phyloP scores from a whole-genome alignment of 2,329 filamentous ascomycete genomes.

The Pyrenophora graminea region DNA sequence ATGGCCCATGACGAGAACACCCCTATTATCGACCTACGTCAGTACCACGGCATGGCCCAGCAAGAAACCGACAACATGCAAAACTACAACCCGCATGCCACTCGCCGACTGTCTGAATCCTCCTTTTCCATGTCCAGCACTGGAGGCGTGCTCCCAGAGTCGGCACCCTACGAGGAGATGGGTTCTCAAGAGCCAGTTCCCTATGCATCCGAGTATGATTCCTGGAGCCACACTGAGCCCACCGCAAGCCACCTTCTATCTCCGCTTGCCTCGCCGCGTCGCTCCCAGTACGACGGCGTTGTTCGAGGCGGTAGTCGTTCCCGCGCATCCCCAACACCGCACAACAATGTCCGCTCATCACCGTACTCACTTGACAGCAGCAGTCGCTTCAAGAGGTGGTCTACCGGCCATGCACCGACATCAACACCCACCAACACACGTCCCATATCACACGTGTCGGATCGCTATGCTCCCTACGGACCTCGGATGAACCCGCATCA shows the following conservation, averaged over 20 bases:
- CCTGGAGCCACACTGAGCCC: constrained; percentile 68
- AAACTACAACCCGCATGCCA: constrained; percentile 53
- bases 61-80: constrained; percentile 37
- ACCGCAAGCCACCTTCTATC: constrained; percentile 69
- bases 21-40: constrained; percentile 48
- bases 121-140: constrained; percentile 72
- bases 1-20: constrained; percentile 48
- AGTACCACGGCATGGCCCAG: constrained; percentile 40
- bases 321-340: constrained; percentile 72
- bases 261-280: constrained; percentile 73
- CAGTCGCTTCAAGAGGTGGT: constrained; percentile 73
- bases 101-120: constrained; percentile 70
- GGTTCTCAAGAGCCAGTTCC: constrained; percentile 71
- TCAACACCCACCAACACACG: constrained; percentile 64
- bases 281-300: constrained; percentile 57
- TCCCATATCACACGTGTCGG: constrained; percentile 61
- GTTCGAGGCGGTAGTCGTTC: constrained; percentile 64
- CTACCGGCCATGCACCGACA: constrained; percentile 64
- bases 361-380: constrained; percentile 72
- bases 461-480: constrained; percentile 64
- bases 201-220: constrained; percentile 63
- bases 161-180: constrained; percentile 73
- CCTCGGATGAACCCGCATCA: constrained; percentile 58
- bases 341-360: constrained; percentile 68
- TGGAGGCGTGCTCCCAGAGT: constrained; percentile 63